Conservation (phyloP, 106 monocot species). For the Narthecium ossifragum region DNA sequence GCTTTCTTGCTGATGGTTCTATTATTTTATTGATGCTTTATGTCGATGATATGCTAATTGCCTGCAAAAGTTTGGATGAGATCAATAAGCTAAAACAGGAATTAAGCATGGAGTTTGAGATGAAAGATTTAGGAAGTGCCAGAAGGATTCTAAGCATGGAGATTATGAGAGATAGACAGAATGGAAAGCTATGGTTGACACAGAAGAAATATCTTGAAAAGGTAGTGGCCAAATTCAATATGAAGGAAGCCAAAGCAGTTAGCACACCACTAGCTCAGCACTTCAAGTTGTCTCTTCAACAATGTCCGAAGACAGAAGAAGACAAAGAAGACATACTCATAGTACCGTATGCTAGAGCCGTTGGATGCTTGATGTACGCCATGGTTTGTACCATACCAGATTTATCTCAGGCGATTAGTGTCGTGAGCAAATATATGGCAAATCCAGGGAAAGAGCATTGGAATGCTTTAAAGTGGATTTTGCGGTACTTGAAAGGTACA, state of each 20-base stretch:
- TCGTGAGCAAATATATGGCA: too few relatives aligned
- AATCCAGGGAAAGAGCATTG: too few relatives aligned
- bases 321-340: too few relatives aligned
- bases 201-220: not conserved
- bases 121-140: not conserved
- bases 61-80: not conserved
- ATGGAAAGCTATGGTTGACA: not conserved
- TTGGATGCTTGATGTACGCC: too few relatives aligned
- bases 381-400: too few relatives aligned
- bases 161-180: not conserved
- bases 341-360: too few relatives aligned
- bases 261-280: too few relatives aligned
- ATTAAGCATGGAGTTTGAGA: not conserved
- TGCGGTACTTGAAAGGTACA: too few relatives aligned
- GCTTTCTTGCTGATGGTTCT: not conserved
- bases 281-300: too few relatives aligned
- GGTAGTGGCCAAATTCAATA: not conserved
- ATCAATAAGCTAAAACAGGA: not conserved
- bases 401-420: too few relatives aligned
- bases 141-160: not conserved
- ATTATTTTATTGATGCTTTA: not conserved
- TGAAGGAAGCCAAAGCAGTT: not conserved
- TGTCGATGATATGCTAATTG: conserved; percentile 8
- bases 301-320: too few relatives aligned
- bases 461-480: too few relatives aligned